phyloP scores from a whole-genome alignment of 164 flowering plant genomes.

The Protea cynaroides region DNA sequence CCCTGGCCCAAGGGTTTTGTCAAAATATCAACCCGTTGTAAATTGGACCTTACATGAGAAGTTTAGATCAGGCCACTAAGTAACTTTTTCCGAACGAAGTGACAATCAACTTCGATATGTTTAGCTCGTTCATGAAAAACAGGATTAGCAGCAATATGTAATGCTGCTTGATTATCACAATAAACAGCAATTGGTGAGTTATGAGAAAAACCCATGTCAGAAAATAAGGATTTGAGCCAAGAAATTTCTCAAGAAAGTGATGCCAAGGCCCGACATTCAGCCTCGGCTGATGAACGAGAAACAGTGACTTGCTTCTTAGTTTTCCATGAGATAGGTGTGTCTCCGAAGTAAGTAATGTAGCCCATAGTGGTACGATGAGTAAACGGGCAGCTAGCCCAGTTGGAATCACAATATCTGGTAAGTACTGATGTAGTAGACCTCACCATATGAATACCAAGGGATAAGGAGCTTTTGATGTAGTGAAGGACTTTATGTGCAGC shows the following conservation, averaged over 20 bases:
- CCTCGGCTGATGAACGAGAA: too few relatives aligned
- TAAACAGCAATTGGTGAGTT: too few relatives aligned
- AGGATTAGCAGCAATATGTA: background rate
- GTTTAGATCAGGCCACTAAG: too few relatives aligned
- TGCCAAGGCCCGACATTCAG: background rate
- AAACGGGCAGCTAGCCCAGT: too few relatives aligned
- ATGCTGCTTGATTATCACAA: background rate
- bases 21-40: too few relatives aligned
- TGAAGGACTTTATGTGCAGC: background rate
- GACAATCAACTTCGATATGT: background rate
- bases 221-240: background rate
- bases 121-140: background rate
- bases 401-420: too few relatives aligned
- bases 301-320: background rate
- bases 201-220: background rate
- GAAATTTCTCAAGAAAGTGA: background rate
- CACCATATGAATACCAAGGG: background rate
- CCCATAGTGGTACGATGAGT: too few relatives aligned
- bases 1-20: too few relatives aligned
- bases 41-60: too few relatives aligned
- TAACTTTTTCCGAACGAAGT: too few relatives aligned
- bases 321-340: background rate
- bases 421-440: too few relatives aligned
- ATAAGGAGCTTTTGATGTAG: background rate
- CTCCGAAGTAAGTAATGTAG: too few relatives aligned